Percentiles rank a stretch among this genome's conserved stretches.
These are phyloP conservation scores for Trapa bicornis DNA, from an alignment of 345 rosid genomes.

Conservation along the genomic window DNA sequence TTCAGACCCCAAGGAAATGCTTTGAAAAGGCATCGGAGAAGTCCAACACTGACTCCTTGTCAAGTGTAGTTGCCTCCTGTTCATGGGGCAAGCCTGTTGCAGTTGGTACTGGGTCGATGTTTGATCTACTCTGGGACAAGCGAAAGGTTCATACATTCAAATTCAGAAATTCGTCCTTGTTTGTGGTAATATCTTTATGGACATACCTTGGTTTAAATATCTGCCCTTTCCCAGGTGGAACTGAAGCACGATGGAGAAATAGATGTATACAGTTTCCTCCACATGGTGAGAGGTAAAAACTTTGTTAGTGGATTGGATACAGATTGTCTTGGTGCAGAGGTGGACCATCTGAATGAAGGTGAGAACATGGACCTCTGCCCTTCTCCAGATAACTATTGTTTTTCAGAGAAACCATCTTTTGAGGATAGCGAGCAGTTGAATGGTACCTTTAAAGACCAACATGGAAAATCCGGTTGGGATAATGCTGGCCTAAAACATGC, in stretches of 20 bases:
- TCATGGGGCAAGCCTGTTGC: conserved; percentile 89
- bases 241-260: conserved; percentile 26
- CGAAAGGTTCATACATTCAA: conserved; percentile 20
- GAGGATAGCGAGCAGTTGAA: conserved; percentile 48
- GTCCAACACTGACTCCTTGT: conserved; percentile 54
- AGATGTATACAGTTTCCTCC: conserved; percentile 64
- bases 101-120: conserved; percentile 88
- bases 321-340: conserved; percentile 68
- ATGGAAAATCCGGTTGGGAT: conserved; percentile 34
- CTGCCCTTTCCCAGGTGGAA: conserved; percentile 25
- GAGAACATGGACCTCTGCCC: conserved; percentile 48
- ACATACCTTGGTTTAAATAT: not conserved
- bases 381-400: conserved; percentile 57
- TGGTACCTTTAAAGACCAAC: conserved; percentile 6
- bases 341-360: conserved; percentile 42
- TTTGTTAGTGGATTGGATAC: conserved; percentile 22
- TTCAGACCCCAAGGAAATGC: conserved; percentile 71
- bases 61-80: conserved; percentile 84
- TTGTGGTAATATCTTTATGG: conserved; percentile 1
- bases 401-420: conserved; percentile 42
- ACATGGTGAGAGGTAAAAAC: conserved; percentile 45
- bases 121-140: conserved; percentile 66
- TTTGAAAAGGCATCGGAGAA: conserved; percentile 93
- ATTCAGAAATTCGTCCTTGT: not conserved
- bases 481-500: conserved; percentile 8